Percentiles rank a stretch among this genome's conserved stretches.
Conservation (phyloP, 2,329 filamentous ascomycete species). For the Fonsecaea pugnacius region DNA sequence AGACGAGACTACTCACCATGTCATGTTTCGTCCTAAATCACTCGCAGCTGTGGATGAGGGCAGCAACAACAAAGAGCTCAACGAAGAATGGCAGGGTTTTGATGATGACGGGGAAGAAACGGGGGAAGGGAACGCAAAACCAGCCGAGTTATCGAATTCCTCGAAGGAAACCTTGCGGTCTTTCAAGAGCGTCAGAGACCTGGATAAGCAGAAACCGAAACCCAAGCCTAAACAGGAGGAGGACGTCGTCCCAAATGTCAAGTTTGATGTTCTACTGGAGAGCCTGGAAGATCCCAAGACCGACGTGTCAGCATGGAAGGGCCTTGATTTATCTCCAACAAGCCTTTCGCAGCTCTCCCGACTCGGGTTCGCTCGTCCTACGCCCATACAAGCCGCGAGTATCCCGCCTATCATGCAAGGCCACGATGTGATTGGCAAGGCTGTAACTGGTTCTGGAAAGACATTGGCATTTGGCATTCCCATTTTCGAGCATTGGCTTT, state of each 20-base stretch:
- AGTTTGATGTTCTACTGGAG: constrained; percentile 39
- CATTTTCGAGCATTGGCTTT: constrained; percentile 81
- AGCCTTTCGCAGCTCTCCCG: constrained; percentile 75
- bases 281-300: constrained; percentile 61
- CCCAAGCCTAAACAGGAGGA: constrained; percentile 16
- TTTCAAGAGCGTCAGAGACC: constrained; percentile 7
- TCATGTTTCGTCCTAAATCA: constrained; percentile 62
- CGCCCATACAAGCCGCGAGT: constrained; percentile 74
- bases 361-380: constrained; percentile 79
- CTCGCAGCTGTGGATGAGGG: constrained; percentile 39
- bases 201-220: constrained; percentile 33
- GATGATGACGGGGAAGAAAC: constrained; percentile 51
- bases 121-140: constrained; percentile 39
- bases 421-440: constrained; percentile 93
- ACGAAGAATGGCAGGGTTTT: constrained; percentile 69
- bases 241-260: constrained; percentile 24
- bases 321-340: constrained; percentile 72
- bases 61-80: constrained; percentile 42
- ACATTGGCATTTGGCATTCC: constrained; percentile 94
- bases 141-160: background rate
- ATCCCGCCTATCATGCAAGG: constrained; percentile 84
- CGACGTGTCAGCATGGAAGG: constrained; percentile 74
- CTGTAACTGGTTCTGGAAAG: constrained; percentile 94
- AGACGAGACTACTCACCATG: constrained; percentile 63
- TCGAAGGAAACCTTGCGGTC: background rate